Base-by-base conservation (phyloP, 2,329 filamentous ascomycete species). In the Colletotrichum scovillei region DNA sequence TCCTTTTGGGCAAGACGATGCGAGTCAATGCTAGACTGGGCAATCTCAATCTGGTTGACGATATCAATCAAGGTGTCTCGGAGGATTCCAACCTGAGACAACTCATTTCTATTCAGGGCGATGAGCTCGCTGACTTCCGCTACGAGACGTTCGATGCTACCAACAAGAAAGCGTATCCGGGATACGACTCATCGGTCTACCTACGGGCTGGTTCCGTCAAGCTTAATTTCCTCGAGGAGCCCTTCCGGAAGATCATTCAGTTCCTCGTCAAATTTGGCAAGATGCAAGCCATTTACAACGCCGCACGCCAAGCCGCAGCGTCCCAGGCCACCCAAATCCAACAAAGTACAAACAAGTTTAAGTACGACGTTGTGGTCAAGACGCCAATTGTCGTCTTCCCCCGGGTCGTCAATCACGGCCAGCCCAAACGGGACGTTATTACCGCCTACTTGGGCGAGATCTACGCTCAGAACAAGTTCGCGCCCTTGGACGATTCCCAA, bases 271-370 rank as follows among this genome's bases (percentile, higher is more conserved):
- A 99, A 79, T 99, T 99, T 81, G 97, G 97, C 74, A 98, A 97
- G 84, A 99, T 99, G 97, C 97, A 99, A 83, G 96, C 97, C 26
- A 93, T 99, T 66, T 99, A 98, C 86, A 99, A 99, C 80, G 96
- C 97, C 55, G 97, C 97, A 14, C 91, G 97, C 42, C 95, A 98
- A 82, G 97, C 96, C 52, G 97, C 97, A 3, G 94, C 97, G 52
- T 96, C 94, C 74, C 95, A 98, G 81, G 97, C 97, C 11, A 97
- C 91, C 72, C 95, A 98, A 79, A 90, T 99, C 6, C 97, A 98
- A 79, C 93, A 98, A 79, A 95, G 92, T 79, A 94, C 94, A 0
- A 94, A 92, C 79, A 95, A 94, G 75, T 94, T 98, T 86, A 95
- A 97, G 80, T 98, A 98, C 70, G 97, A 99, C 79, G 90, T 99